Base-by-base conservation (phyloP, 805 yeast species). In the Saccharomyces mikatae region DNA sequence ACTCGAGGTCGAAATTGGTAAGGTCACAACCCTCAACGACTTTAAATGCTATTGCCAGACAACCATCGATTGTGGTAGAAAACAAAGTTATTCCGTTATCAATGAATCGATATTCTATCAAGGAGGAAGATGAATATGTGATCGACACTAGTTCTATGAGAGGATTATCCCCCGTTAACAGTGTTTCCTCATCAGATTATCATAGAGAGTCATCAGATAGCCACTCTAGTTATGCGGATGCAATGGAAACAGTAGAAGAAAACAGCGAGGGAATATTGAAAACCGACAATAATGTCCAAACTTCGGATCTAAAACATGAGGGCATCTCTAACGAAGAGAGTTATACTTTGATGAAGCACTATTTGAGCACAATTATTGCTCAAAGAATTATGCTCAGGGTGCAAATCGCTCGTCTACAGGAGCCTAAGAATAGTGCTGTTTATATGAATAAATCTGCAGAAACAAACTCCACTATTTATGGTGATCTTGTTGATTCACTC, bases 41-140 rank as follows among this genome's bases (percentile, higher is more conserved):
- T 6, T 56, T 68, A 48, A 67, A 58, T 50, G 58, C 67, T 8
- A 51, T 67, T 6, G 62, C 63, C 4, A 64, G 72, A 56, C 70
- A 68, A 55, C 71, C 69, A 8, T 68, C 72, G 1, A 67, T 68
- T 26, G 73, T 68, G 14, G 71, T 69, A 22, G 67, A 64, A 48
- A 69, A 68, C 49, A 67, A 65, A 55, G 72, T 67, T 2, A 68
- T 69, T 24, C 71, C 71, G 32, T 52, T 69, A 22, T 59, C 71
- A 3, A 63, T 64, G 61, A 60, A 60, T 44, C 67, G 60, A 26
- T 66, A 62, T 41, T 59, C 71, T 11, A 64, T 63, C 14, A 54
- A 52, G 31, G 69, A 67, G 52, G 69, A 65, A 44, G 66, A 60
- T 52, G 63, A 60, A 48, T 59, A 62, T 49, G 56, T 59, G 6